A percentile compares a stretch with the other conserved stretches of the same genome.
Evolutionary conservation across 352 stramenopile genomes (phyloP).

Genomic region (Phytopythium vexans): DNA sequence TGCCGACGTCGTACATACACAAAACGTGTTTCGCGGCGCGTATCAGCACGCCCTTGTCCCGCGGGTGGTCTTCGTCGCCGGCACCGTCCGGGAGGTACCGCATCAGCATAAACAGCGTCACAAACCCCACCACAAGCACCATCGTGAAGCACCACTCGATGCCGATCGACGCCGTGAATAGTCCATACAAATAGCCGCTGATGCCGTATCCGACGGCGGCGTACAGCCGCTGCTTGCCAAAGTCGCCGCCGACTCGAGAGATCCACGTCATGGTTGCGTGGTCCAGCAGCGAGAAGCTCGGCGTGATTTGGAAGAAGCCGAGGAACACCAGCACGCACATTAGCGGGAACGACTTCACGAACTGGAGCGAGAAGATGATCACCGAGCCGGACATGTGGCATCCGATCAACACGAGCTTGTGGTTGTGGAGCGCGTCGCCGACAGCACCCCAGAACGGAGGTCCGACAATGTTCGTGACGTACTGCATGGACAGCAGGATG

Average conservation of each 20-base stretch:
- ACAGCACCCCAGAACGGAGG: conserved; percentile 38
- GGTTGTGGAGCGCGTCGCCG: conserved; percentile 24
- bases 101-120: conserved; percentile 22
- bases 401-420: conserved; percentile 26
- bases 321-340: conserved; percentile 22
- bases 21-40: conserved; percentile 19
- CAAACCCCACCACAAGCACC: conserved; percentile 12
- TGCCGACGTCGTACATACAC: conserved; percentile 22
- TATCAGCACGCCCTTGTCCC: conserved; percentile 9
- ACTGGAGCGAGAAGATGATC: conserved; percentile 27
- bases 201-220: conserved; percentile 33
- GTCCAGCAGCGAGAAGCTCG: conserved; percentile 26
- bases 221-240: conserved; percentile 43
- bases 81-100: conserved; percentile 13
- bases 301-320: conserved; percentile 26
- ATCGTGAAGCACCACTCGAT: conserved; percentile 38
- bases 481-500: conserved; percentile 28
- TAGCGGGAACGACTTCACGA: conserved; percentile 14
- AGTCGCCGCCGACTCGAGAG: conserved; percentile 29
- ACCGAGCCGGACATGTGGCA: conserved; percentile 22
- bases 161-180: conserved; percentile 19
- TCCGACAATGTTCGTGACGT: conserved; percentile 25
- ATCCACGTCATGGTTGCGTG: conserved; percentile 32
- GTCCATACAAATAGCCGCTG: conserved; percentile 24
- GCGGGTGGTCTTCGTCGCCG: background rate